These are phyloP conservation scores for Castanospermum australe DNA, from an alignment of 306 rosid species.

Conservation along the genomic window DNA sequence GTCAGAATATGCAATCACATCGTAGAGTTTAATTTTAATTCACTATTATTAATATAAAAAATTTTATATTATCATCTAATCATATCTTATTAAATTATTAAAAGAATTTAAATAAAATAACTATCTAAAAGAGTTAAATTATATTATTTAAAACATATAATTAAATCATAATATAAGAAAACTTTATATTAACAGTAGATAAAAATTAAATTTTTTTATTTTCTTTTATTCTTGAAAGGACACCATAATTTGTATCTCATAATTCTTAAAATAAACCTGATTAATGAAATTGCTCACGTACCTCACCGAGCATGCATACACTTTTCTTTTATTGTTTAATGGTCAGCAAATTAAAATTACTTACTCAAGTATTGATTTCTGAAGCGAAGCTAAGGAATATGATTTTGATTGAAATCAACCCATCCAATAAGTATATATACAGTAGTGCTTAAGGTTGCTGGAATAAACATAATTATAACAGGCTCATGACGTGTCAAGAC, in stretches of 20 bases:
- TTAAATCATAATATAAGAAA: too few relatives aligned
- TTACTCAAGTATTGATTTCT: slow-evolving; percentile 14
- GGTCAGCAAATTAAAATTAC: background rate
- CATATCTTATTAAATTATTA: too few relatives aligned
- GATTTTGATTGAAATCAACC: slow-evolving; percentile 23
- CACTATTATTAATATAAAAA: too few relatives aligned
- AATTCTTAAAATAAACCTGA: background rate
- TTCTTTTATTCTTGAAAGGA: background rate
- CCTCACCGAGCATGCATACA: background rate
- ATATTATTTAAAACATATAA: too few relatives aligned
- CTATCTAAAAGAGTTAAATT: too few relatives aligned
- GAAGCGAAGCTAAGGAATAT: slow-evolving; percentile 5
- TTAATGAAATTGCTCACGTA: background rate
- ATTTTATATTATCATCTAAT: too few relatives aligned
- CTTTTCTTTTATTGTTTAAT: background rate
- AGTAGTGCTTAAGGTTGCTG: slow-evolving; percentile 11
- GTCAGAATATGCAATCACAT: too few relatives aligned
- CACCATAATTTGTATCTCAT: background rate
- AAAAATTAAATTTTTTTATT: too few relatives aligned
- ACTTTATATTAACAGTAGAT: too few relatives aligned
- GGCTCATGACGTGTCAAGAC: slow-evolving; percentile 42
- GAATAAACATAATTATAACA: slow-evolving; percentile 14
- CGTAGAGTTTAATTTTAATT: too few relatives aligned
- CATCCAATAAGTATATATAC: slow-evolving; percentile 6
- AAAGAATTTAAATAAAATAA: too few relatives aligned